Conservation (phyloP, 768 basidiomycete genomes). For the Tubosaeta sp. region DNA sequence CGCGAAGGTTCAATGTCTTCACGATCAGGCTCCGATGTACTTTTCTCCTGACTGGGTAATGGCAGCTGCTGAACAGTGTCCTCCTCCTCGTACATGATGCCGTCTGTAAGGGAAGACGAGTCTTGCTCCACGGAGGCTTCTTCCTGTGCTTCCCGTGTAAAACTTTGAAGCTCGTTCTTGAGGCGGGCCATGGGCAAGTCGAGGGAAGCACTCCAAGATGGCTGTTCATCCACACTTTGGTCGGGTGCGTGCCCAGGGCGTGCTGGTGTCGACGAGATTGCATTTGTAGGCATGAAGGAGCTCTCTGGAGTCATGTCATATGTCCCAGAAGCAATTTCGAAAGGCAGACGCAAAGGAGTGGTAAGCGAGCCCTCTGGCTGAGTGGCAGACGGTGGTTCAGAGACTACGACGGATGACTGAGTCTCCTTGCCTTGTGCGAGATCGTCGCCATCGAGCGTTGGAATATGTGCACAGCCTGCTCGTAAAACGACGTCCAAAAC, state of each 20-base stretch:
- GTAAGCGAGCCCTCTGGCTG: slow-evolving; percentile 7
- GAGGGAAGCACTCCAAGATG: slow-evolving; percentile 70
- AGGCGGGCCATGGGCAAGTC: slow-evolving; percentile 72
- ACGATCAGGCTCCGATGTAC: slow-evolving; percentile 39
- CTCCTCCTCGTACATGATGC: slow-evolving; percentile 30
- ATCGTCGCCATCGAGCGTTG: slow-evolving; percentile 67
- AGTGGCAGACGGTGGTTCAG: slow-evolving; percentile 13
- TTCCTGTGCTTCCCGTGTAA: slow-evolving; percentile 38
- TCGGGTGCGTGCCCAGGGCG: slow-evolving; percentile 29
- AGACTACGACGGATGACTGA: slow-evolving; percentile 23
- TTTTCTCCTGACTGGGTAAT: slow-evolving; percentile 38
- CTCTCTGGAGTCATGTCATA: slow-evolving; percentile 52
- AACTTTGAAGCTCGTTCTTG: slow-evolving; percentile 56
- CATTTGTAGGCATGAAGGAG: slow-evolving; percentile 72
- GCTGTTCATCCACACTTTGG: slow-evolving; percentile 43
- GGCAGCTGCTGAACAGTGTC: slow-evolving; percentile 23
- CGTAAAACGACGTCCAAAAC: slow-evolving; percentile 98
- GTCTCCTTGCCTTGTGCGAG: slow-evolving; percentile 49
- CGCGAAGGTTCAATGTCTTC: slow-evolving; percentile 43
- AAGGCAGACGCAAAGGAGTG: slow-evolving; percentile 12
- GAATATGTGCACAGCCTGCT: slow-evolving; percentile 87
- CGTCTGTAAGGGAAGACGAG: slow-evolving; percentile 19
- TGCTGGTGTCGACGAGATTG: slow-evolving; percentile 78
- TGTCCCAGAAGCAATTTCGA: slow-evolving; percentile 2
- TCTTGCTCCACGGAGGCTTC: slow-evolving; percentile 28